Evolutionary conservation across 2,329 filamentous ascomycete genomes (phyloP), one percentile per base, ranked within the genome.

Genomic region (Boeremia lycopersici): DNA sequence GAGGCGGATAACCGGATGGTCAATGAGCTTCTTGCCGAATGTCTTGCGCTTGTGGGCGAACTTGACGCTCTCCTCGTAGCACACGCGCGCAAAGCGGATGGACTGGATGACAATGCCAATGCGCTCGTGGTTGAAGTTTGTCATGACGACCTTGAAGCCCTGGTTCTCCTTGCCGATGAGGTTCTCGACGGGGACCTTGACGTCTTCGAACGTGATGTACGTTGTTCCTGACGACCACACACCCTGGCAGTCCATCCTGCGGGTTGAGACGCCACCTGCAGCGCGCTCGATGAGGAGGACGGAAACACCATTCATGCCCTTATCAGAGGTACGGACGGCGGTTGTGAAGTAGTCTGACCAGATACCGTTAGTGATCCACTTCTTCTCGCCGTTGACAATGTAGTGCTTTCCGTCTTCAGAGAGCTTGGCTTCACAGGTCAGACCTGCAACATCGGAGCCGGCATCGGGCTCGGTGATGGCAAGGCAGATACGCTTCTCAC

Each of bases 361-460:
- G 70, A 97, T 86, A 71, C 95, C 95, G 78, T 99, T 99, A 70
- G 93, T 98, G 77, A 98, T 98, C 93, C 95, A 98, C 81, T 99
- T 99, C 89, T 99, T 98, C 86, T 97, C 93, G 50, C 95, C 95
- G 72, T 98, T 99, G 78, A 99, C 95, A 65, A 98, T 98, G 79
- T 96, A 99, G 80, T 98, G 91, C 82, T 98, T 98, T 71, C 95
- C 95, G 69, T 99, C 95, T 67, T 95, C 90, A 60, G 85, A 90
- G 53, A 98, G 84, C 82, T 96, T 96, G 25, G 95, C 95, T 82
- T 98, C 93, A 76, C 93, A 98, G 12, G 88, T 95, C 64, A 99
- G 76, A 78, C 96, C 98, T 56, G 95, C 95, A 9, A 99, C 95
- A 74, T 99, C 95, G 63, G 87, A 91, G 39, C 95, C 95, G 11